Evolutionary conservation across 768 basidiomycete species (phyloP), one percentile per base, ranked within the genome.

Genomic region (Boletus insuetus): DNA sequence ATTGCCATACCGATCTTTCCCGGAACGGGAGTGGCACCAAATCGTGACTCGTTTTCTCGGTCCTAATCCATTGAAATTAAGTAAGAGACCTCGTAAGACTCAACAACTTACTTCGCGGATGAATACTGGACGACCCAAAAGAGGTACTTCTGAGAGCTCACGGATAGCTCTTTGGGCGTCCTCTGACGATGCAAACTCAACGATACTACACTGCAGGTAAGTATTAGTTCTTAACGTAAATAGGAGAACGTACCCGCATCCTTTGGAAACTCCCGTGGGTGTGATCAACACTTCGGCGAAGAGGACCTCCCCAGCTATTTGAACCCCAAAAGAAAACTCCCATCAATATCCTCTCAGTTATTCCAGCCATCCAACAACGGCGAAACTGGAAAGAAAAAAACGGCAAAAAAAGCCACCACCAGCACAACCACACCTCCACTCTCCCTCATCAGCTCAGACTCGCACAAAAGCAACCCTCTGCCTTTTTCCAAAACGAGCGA

Each of bases 221-320:
- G 58, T 34, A 44, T 26, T 26, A 29, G 39, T 41, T 12, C 13
- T 16, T 0, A 20, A 1, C 3, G 6, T 6, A 37, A 44, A 35
- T 29, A 44, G 48, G 40, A 44, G 20, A 8, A 82, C 95, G 75
- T 67, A 98, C 97, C 96, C 96, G 86, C 96, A 99, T 71, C 96
- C 96, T 74, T 99, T 99, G 24, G 95, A 98, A 51, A 96, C 84
- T 31, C 96, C 96, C 20, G 91, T 95, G 16, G 96, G 96, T 7
- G 97, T 97, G 64, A 94, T 80, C 68, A 99, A 85, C 65, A 99
- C 94, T 86, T 99, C 96, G 83, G 96, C 91, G 85, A 99, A 99
- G 75, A 96, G 87, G 71, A 98, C 95, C 82, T 95, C 94, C 82
- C 96, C 96, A 86, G 93, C 96, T 96, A 87, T 84, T 82, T 81